Base-by-base conservation (phyloP, 139 green algal genomes). In the Coelastrella sp. region DNA sequence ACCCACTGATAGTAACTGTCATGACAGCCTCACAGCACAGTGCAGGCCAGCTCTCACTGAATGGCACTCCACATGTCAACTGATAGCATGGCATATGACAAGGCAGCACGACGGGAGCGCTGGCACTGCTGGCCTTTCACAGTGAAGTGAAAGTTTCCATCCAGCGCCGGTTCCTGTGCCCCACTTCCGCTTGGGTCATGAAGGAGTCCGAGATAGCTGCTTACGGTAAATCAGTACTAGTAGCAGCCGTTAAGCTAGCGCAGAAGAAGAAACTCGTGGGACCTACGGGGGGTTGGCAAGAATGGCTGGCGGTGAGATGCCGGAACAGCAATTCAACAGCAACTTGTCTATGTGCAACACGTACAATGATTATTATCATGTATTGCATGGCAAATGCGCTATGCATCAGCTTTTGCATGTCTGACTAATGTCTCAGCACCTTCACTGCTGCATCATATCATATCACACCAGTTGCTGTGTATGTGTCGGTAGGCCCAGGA, bases 221-320 rank as follows among this genome's bases (percentile, higher is more conserved):
- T 8, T 87, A 57, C 14, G 82, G 70, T 7, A 87, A 87, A 24
- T 12, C 60, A 11, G 61, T 75, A 68, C 82, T 87, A 4, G 82
- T 87, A 10, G 70, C 68, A 66, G 82, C 82, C 10, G 82, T 88
- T 4, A 88, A 88, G 17, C 35, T 80, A 5, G 56, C 82, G 9
- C 82, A 78, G 63, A 88, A 58, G 82, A 88, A 88, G 82, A 70
- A 88, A 49, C 82, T 88, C 24, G 27, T 88, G 59, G 57, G 60
- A 7, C 24, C 49, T 68, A 27, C 68, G 11, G 61, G 61, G 24
- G 82, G 61, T 68, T 88, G 82, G 82, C 19, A 65, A 25, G 65
- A 88, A 22, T 88, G 82, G 82, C 63, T 88, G 63, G 25, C 56
- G 82, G 82, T 80, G 68, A 76, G 68, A 27, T 76, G 68, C 68